Conservation (phyloP, 176 grass and related monocot genomes). For the Hordeum vulgare region DNA sequence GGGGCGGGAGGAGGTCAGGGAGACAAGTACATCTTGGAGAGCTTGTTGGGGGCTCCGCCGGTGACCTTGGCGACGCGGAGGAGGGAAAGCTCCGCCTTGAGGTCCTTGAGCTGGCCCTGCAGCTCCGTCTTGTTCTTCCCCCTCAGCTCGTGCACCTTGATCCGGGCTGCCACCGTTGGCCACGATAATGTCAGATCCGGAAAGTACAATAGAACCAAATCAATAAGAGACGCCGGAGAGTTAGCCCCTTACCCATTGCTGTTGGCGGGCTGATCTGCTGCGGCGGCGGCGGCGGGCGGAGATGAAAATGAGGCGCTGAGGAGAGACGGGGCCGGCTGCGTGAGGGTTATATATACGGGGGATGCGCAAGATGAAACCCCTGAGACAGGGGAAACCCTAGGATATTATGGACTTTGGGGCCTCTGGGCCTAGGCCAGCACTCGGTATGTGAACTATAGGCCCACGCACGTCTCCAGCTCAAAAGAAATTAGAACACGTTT, state of each 20-base stretch:
- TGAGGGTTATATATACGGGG: constrained; percentile 11
- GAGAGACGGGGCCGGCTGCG: not conserved
- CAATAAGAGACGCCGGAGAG: not conserved
- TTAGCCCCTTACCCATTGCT: constrained; percentile 42
- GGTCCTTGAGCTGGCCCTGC: constrained; percentile 60
- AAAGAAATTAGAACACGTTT: too few species aligned
- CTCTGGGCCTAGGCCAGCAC: too few species aligned
- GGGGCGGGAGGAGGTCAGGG: not conserved
- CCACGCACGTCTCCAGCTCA: too few species aligned
- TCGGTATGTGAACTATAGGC: too few species aligned
- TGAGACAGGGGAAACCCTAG: constrained; percentile 29
- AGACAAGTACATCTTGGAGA: constrained; percentile 67
- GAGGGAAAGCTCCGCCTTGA: constrained; percentile 85
- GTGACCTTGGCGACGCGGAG: constrained; percentile 94
- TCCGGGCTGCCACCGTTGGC: constrained; percentile 34
- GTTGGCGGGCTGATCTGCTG: not conserved
- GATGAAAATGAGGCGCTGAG: constrained; percentile 16
- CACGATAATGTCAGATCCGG: constrained; percentile 12
- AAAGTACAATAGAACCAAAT: not conserved
- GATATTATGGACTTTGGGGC: not conserved
- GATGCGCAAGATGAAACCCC: not conserved
- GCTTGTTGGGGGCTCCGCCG: constrained; percentile 90
- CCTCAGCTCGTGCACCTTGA: constrained; percentile 89
- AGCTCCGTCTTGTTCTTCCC: constrained; percentile 70
- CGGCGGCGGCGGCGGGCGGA: constrained; percentile 28